phyloP scores from a whole-genome alignment of 2,329 filamentous ascomycete genomes.

The Monosporascus sp. region DNA sequence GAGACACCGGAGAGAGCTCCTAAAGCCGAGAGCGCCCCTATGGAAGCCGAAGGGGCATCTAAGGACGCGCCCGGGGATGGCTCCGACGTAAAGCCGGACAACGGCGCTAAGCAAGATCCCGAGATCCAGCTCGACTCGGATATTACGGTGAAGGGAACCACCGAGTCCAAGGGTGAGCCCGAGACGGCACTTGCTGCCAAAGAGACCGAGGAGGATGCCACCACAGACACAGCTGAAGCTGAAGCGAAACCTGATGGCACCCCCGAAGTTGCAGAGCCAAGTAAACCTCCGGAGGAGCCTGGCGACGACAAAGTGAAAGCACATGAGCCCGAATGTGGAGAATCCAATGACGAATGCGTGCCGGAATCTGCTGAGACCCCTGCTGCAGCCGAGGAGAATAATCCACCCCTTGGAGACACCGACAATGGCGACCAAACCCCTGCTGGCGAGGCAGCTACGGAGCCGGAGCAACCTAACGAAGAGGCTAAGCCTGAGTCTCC shows the following conservation, averaged over 20 bases:
- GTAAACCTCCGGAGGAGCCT: not conserved
- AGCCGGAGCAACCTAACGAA: conserved; percentile 6
- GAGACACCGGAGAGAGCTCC: not conserved
- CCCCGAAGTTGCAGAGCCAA: not conserved
- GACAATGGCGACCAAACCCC: not conserved
- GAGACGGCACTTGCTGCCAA: not conserved
- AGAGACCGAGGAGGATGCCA: not conserved
- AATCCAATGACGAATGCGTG: not conserved
- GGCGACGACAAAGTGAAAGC: not conserved
- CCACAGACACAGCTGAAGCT: not conserved
- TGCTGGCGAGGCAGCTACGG: conserved; percentile 1
- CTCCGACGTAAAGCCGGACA: not conserved
- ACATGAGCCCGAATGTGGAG: not conserved
- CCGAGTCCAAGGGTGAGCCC: not conserved
- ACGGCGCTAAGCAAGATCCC: not conserved
- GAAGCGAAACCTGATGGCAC: not conserved
- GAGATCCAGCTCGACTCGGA: not conserved
- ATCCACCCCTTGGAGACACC: not conserved
- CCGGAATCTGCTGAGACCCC: not conserved
- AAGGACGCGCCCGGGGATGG: no score
- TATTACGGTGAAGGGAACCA: no score
- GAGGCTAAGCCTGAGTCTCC: not conserved
- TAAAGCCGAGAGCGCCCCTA: no score
- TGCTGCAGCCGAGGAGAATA: not conserved
- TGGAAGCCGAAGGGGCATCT: no score